Percentiles rank a stretch among this genome's conserved stretches.
Conservation (phyloP, 2,329 filamentous ascomycete species). For the Emergomyces africanus region DNA sequence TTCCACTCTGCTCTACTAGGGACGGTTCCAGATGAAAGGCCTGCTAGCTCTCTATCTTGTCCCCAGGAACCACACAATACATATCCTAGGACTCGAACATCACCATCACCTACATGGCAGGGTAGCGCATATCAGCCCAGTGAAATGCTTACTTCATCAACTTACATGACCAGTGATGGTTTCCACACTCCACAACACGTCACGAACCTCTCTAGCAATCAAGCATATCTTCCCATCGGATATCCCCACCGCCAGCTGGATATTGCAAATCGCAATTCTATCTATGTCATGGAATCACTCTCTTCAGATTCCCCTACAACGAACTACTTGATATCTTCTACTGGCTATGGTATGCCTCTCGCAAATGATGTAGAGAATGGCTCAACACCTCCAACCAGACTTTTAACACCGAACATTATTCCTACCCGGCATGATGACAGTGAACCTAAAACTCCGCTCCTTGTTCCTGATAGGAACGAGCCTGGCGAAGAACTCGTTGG, state of each 20-base stretch:
- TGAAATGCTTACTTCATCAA: neutral
- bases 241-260: neutral
- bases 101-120: neutral
- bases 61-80: neutral
- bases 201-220: neutral
- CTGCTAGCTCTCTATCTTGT: neutral
- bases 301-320: neutral
- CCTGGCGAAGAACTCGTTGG: constrained; percentile 63
- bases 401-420: constrained; percentile 27
- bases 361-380: neutral
- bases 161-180: neutral
- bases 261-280: neutral
- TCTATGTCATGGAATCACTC: neutral
- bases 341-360: neutral
- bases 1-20: neutral
- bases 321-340: neutral
- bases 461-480: constrained; percentile 42
- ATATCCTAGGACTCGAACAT: neutral
- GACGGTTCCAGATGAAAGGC: neutral
- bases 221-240: neutral
- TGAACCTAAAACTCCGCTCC: constrained; percentile 12
- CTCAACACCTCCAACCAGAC: constrained; percentile 14
- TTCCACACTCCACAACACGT: neutral
- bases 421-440: constrained; percentile 24
- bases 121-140: neutral